These are phyloP conservation scores for Monosporascus sp. DNA, from an alignment of 2,329 filamentous ascomycete species.

Conservation along the genomic window DNA sequence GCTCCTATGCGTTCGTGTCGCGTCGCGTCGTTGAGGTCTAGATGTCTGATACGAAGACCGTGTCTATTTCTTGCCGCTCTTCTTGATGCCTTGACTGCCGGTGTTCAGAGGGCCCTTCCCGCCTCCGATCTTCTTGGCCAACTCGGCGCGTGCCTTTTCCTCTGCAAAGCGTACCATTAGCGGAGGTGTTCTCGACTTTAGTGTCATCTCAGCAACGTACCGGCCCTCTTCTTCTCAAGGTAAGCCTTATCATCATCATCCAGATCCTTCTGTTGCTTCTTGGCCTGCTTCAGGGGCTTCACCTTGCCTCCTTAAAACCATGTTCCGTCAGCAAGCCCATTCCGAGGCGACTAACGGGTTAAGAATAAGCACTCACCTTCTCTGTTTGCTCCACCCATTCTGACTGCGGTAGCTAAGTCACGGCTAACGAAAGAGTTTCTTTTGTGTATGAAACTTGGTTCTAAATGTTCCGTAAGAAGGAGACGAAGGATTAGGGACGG, in stretches of 20 bases:
- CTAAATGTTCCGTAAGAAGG: slow-evolving; percentile 3
- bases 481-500: slow-evolving; percentile 8
- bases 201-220: slow-evolving; percentile 45
- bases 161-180: slow-evolving; percentile 41
- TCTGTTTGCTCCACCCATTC: slow-evolving; percentile 63
- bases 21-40: slow-evolving; percentile 15
- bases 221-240: slow-evolving; percentile 77
- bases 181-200: neutral
- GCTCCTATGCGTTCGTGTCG: slow-evolving; percentile 11
- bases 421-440: neutral
- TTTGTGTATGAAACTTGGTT: slow-evolving; percentile 2
- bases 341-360: neutral
- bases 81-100: slow-evolving; percentile 89
- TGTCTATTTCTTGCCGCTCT: slow-evolving; percentile 89
- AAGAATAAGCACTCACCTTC: slow-evolving; percentile 44
- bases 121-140: slow-evolving; percentile 71
- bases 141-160: slow-evolving; percentile 78
- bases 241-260: slow-evolving; percentile 84
- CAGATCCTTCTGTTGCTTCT: slow-evolving; percentile 76
- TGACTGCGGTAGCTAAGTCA: slow-evolving; percentile 18
- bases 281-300: slow-evolving; percentile 82
- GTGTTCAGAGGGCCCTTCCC: slow-evolving; percentile 83
- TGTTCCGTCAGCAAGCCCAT: slow-evolving; percentile 5
- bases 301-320: slow-evolving; percentile 63
- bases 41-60: slow-evolving; percentile 6